Evolutionary conservation across 495 filamentous ascomycete genomes (phyloP).

Genomic region (Podospora conica): DNA sequence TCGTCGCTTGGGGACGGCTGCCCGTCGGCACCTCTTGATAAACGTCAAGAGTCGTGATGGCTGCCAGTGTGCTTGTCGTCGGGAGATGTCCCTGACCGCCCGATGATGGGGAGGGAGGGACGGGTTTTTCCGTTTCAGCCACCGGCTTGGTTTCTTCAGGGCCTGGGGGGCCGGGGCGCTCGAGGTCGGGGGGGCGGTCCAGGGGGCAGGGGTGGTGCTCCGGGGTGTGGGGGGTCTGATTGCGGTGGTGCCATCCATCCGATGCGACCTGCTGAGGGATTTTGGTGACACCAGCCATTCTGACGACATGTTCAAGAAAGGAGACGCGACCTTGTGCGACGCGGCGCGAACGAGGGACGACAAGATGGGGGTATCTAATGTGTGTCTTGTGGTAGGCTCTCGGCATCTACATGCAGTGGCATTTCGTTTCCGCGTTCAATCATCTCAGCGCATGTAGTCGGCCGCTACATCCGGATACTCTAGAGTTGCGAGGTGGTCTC

Average conservation of each 20-base stretch:
- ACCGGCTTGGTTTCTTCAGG: background rate
- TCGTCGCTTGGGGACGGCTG: background rate
- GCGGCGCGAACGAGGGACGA: background rate
- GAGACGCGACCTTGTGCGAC: background rate
- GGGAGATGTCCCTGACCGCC: background rate
- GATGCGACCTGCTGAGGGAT: background rate
- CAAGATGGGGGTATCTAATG: background rate
- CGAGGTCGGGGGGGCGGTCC: no score
- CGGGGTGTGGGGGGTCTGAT: background rate
- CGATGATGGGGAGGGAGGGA: background rate
- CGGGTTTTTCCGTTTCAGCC: background rate
- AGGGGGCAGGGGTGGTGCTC: background rate
- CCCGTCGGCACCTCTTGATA: background rate
- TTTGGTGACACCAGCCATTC: background rate
- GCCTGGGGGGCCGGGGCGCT: background rate
- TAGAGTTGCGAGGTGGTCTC: constrained; percentile 19
- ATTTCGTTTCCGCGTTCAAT: background rate
- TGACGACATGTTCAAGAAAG: background rate
- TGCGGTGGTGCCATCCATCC: background rate
- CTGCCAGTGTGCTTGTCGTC: background rate
- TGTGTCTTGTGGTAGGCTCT: background rate
- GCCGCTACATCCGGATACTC: constrained; percentile 15
- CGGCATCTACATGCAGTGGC: background rate
- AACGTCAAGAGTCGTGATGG: background rate
- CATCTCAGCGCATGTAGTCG: background rate